phyloP scores from a whole-genome alignment of 495 filamentous ascomycete genomes.

The Darksidea phi region DNA sequence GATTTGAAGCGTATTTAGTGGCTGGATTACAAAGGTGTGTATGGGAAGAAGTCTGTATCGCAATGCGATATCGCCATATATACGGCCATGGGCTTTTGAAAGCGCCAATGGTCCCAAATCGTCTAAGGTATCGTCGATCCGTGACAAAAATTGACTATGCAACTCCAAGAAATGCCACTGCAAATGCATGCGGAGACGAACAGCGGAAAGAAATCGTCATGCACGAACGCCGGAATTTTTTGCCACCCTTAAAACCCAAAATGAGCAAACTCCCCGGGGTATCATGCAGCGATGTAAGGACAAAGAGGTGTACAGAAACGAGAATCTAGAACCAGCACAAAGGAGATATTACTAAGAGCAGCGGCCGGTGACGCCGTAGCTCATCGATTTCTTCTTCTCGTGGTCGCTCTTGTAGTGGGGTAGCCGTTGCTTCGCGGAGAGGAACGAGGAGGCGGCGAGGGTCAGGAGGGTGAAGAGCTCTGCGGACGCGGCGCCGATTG shows the following conservation, averaged over 20 bases:
- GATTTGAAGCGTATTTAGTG: no score
- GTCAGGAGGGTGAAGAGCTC: slow-evolving; percentile 23
- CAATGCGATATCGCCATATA: neutral
- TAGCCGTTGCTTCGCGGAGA: slow-evolving; percentile 14
- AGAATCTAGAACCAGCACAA: neutral
- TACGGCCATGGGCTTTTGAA: neutral
- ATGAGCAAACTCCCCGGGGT: slow-evolving; percentile 4
- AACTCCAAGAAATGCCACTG: slow-evolving; percentile 20
- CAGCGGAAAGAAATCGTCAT: neutral
- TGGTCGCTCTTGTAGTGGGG: neutral
- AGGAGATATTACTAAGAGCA: neutral
- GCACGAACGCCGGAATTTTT: slow-evolving; percentile 10
- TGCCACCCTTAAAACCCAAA: neutral
- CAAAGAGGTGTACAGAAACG: neutral
- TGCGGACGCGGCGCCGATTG: slow-evolving; percentile 24
- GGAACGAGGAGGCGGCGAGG: slow-evolving; percentile 17
- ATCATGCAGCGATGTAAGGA: neutral
- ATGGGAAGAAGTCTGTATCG: no score
- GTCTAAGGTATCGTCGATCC: slow-evolving; percentile 21
- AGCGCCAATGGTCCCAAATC: neutral
- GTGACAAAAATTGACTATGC: slow-evolving; percentile 8
- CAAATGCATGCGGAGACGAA: slow-evolving; percentile 15
- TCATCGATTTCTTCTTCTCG: slow-evolving; percentile 15
- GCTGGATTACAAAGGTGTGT: no score
- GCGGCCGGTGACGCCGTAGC: slow-evolving; percentile 4